Evolutionary conservation across 805 yeast genomes (phyloP), one percentile per base, ranked within the genome.

Genomic region (Ogataea angusta): DNA sequence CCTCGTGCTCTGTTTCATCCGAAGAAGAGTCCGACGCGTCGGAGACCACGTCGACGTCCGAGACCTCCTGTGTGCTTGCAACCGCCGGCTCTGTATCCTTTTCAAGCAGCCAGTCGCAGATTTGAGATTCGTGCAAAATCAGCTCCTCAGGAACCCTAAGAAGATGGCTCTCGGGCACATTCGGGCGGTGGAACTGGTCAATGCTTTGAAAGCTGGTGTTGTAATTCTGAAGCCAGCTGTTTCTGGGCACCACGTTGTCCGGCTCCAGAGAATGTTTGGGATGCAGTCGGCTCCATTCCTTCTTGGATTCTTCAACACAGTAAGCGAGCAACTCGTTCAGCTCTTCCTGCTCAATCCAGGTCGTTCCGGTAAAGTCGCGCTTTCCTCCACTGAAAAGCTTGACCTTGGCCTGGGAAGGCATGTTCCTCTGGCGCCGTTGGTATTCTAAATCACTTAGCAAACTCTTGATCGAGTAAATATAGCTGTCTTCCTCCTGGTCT

Each of bases 381-480:
- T 50, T 38, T 4, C 35, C 47, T 7, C 48, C 51, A 21, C 59
- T 62, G 36, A 59, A 66, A 23, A 47, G 52, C 32, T 19, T 59
- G 23, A 16, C 57, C 40, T 13, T 47, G 4, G 60, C 42, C 37
- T 66, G 68, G 0, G 53, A 44, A 0, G 52, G 49, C 25, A 74
- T 48, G 6, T 69, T 68, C 33, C 70, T 58, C 2, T 59, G 29
- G n/a, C 63, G 60, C 38, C 86, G 64, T 43, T 80, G 81, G 44
- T 53, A 70, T 19, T 55, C 59, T 7, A 80, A 70, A 50, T 86
- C 95, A 22, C 71, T 70, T 62, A 83, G 71, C 10, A 88, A 66
- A 28, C 73, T 75, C 36, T 67, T 70, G 6, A 89, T 80, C 0
- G 79, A 67, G 10, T 66, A 54, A 30, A 72, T 59, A 18, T 64